Evolutionary conservation across 192 early-diverging fungal genomes (phyloP).

Genomic region (Coemansia sp.): DNA sequence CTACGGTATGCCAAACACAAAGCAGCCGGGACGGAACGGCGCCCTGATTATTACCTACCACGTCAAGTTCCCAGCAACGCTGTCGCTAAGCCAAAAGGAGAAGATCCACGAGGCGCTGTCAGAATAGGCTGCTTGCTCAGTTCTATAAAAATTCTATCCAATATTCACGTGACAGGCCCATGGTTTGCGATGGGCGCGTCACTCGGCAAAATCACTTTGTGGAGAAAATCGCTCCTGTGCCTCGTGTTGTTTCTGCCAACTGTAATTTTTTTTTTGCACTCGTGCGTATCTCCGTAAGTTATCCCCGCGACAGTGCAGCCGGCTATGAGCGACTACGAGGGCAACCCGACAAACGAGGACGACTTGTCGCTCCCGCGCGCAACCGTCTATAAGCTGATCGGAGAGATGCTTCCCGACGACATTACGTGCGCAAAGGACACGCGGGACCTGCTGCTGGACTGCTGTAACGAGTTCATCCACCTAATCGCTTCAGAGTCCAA

Average conservation of each 20-base stretch:
- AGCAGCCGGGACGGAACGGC: slow-evolving; percentile 76
- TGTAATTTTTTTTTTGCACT: neutral
- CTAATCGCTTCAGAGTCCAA: slow-evolving; percentile 92
- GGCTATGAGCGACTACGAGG: slow-evolving; percentile 61
- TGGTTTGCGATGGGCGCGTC: neutral
- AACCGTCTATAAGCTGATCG: slow-evolving; percentile 92
- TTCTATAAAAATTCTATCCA: too few species aligned
- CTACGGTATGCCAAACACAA: slow-evolving; percentile 95
- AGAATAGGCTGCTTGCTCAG: slow-evolving; percentile 8
- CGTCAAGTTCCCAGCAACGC: slow-evolving; percentile 71
- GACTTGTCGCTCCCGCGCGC: slow-evolving; percentile 93
- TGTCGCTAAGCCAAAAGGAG: slow-evolving; percentile 71
- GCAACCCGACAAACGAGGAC: slow-evolving; percentile 58
- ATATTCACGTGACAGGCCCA: slow-evolving; percentile 1
- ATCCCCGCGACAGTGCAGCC: too few species aligned
- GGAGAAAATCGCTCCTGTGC: neutral
- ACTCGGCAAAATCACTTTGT: neutral
- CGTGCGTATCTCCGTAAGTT: too few species aligned
- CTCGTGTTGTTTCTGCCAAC: neutral
- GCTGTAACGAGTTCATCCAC: slow-evolving; percentile 95
- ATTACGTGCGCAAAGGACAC: slow-evolving; percentile 93
- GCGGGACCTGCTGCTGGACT: slow-evolving; percentile 89
- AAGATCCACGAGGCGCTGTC: slow-evolving; percentile 49
- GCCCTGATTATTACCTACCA: slow-evolving; percentile 78
- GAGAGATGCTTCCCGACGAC: slow-evolving; percentile 91